phyloP scores from a whole-genome alignment of 441 rosid genomes.

The Adansonia rubrostipa region DNA sequence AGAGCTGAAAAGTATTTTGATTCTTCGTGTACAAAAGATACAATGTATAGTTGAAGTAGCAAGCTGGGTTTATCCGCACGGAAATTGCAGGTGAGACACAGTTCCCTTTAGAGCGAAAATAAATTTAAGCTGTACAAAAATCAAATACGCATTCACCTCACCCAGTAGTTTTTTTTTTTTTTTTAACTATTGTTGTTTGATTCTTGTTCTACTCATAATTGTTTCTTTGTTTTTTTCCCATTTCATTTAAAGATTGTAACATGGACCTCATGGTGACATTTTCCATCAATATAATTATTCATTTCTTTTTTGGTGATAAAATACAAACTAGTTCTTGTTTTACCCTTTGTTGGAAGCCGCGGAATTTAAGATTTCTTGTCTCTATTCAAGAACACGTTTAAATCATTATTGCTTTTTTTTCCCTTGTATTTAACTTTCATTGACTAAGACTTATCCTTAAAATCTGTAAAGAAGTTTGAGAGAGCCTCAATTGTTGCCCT shows the following conservation, averaged over 20 bases:
- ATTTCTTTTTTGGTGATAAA: constrained; percentile 16
- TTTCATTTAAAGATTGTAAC: constrained; percentile 13
- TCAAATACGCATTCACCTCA: constrained; percentile 2
- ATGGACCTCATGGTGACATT: constrained; percentile 25
- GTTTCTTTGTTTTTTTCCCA: constrained; percentile 9
- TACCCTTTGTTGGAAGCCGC: not conserved
- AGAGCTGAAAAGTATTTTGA: constrained; percentile 31
- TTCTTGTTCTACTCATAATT: constrained; percentile 30
- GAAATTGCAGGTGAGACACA: constrained; percentile 12
- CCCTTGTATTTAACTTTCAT: too few species aligned
- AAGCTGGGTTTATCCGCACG: constrained; percentile 17
- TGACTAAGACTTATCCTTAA: too few species aligned
- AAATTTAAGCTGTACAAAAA: constrained; percentile 46
- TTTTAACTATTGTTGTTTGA: constrained; percentile 15
- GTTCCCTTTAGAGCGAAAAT: constrained; percentile 37
- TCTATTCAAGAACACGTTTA: not conserved
- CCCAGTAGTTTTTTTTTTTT: constrained; percentile 17
- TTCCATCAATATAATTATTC: constrained; percentile 30
- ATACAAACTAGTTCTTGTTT: not conserved
- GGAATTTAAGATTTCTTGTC: not conserved
- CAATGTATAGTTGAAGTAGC: constrained; percentile 44
- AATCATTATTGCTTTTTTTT: not conserved
- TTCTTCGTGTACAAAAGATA: constrained; percentile 24
- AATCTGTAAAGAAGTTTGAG: too few species aligned
- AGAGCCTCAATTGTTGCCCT: too few species aligned